A percentile compares a stretch with the other conserved stretches of the same genome.
phyloP scores from a whole-genome alignment of 345 rosid species.

The Atalantia buxifolia region DNA sequence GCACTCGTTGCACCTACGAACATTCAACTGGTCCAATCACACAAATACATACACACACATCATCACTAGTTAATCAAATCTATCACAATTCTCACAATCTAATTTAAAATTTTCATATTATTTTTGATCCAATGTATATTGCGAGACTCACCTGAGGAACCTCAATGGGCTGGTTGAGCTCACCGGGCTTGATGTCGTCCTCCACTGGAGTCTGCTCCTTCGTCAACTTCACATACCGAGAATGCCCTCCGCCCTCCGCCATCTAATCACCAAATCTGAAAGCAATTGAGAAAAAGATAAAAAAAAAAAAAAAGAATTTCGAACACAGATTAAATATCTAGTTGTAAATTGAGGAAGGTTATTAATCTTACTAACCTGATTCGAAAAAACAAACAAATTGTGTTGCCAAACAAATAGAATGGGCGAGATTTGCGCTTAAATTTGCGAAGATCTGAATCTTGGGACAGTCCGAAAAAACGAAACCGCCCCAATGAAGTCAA shows the following conservation, averaged over 20 bases:
- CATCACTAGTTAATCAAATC: not conserved
- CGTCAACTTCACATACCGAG: conserved; percentile 75
- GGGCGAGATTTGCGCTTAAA: not conserved
- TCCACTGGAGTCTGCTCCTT: conserved; percentile 73
- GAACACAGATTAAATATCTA: too few species aligned
- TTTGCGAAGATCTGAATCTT: conserved; percentile 4
- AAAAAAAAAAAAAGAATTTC: too few species aligned
- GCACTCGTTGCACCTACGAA: conserved; percentile 83
- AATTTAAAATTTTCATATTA: not conserved
- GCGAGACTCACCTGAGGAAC: conserved; percentile 69
- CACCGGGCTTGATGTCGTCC: conserved; percentile 90
- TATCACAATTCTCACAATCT: not conserved
- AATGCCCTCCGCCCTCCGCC: conserved; percentile 75
- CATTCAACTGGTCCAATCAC: conserved; percentile 49
- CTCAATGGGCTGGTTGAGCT: conserved; percentile 93
- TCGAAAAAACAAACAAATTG: not conserved
- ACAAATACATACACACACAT: not conserved
- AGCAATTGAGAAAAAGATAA: too few species aligned
- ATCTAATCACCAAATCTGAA: conserved; percentile 31
- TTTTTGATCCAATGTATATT: too few species aligned
- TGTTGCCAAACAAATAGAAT: too few species aligned
- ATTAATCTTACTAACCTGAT: not conserved
- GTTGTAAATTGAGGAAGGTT: too few species aligned
- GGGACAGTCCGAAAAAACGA: not conserved
- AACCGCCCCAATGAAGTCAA: not conserved